Evolutionary conservation across 352 stramenopile species (phyloP).

Genomic region (Globisporangium heterothallicum): DNA sequence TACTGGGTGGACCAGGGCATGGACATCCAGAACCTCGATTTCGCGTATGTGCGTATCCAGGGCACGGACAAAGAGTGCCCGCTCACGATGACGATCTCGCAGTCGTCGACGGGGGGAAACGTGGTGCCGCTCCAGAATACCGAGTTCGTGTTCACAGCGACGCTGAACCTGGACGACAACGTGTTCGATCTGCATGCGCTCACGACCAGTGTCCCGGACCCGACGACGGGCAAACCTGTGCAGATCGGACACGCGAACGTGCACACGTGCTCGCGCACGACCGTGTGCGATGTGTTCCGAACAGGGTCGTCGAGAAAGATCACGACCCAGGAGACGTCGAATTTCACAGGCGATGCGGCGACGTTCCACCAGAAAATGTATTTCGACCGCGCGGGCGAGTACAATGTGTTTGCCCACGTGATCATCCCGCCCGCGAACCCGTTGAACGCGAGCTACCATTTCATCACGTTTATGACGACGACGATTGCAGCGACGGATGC

Average conservation of each 20-base stretch:
- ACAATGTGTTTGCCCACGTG: conserved; percentile 76
- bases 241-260: conserved; percentile 75
- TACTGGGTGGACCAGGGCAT: conserved; percentile 75
- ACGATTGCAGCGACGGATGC: conserved; percentile 16
- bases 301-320: conserved; percentile 63
- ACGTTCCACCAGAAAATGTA: conserved; percentile 57
- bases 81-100: conserved; percentile 42
- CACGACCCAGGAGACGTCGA: conserved; percentile 63
- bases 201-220: conserved; percentile 48
- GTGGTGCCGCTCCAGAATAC: conserved; percentile 29
- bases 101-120: conserved; percentile 30
- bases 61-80: conserved; percentile 43
- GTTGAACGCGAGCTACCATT: conserved; percentile 64
- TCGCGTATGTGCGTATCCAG: conserved; percentile 53
- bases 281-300: conserved; percentile 70
- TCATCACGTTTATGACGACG: conserved; percentile 71
- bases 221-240: conserved; percentile 44
- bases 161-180: conserved; percentile 65
- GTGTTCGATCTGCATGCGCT: conserved; percentile 59
- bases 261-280: conserved; percentile 62
- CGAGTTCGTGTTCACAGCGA: conserved; percentile 71
- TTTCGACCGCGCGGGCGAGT: conserved; percentile 40
- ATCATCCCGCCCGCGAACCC: conserved; percentile 55
- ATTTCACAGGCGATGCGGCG: conserved; percentile 62
- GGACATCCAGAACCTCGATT: conserved; percentile 64